Base-by-base conservation (phyloP, 1,284 basidiomycete genomes). In the Apiotrichum laibachii region DNA sequence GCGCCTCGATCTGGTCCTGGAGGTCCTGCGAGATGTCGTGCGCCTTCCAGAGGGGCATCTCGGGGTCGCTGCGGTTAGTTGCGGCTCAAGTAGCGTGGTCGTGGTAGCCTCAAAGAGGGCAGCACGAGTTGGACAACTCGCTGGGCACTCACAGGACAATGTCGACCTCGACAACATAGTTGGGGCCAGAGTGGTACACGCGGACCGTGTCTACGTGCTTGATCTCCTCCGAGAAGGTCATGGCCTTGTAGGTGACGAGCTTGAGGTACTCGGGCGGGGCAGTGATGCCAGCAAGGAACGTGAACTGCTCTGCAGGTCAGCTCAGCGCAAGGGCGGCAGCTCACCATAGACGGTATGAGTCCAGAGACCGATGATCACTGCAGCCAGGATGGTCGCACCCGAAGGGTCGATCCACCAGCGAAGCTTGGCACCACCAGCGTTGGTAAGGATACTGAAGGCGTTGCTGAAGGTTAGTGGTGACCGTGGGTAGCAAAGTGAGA, bases 101-200 rank as follows among this genome's bases (percentile, higher is more conserved):
- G n/a, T n/a, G n/a, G n/a, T n/a, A n/a, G n/a, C n/a, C n/a, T n/a
- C n/a, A n/a, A n/a, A n/a, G n/a, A n/a, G n/a, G n/a, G n/a, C n/a
- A n/a, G n/a, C n/a, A n/a, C n/a, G n/a, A n/a, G n/a, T n/a, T n/a
- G n/a, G n/a, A n/a, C n/a, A n/a, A n/a, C n/a, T n/a, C n/a, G n/a
- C n/a, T n/a, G n/a, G n/a, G 26, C 26, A 4, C 59, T 46, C 31
- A 61, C 60, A 99, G 91, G 26, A 98, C 94, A 55, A 98, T 86
- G 76, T 98, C 95, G 11, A 97, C 84, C 78, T 97, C 94, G 50
- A 97, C 93, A 71, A 92, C 90, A 72, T 92, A 95, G 59, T 92
- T 84, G 78, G 92, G 79, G 68, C 78, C 78, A 8, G 72, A 75
- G 77, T 92, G 90, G 70, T 94, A 93, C 34, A 90, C 90, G 59